These are phyloP conservation scores for Yamadazyma tumulicola DNA, from an alignment of 805 yeast genomes.

Conservation along the genomic window DNA sequence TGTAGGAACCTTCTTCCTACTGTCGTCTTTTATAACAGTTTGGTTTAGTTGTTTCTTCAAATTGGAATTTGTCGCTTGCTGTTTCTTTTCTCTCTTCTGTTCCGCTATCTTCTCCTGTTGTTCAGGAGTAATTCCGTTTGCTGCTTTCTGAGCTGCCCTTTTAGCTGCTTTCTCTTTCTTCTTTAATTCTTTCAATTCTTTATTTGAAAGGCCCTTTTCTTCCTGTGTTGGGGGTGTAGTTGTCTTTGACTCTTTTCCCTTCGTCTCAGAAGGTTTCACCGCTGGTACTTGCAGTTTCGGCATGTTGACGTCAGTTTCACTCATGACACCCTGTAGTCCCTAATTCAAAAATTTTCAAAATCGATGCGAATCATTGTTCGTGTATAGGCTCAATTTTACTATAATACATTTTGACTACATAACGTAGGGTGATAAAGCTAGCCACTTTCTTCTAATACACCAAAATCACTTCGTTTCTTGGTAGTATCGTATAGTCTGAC, in stretches of 20 bases:
- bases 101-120: conserved; percentile 39
- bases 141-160: conserved; percentile 82
- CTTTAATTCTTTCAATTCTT: conserved; percentile 82
- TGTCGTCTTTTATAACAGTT: conserved; percentile 13
- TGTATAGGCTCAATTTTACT: neutral
- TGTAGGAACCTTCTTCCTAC: conserved; percentile 53
- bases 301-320: conserved; percentile 2
- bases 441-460: conserved; percentile 36
- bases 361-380: neutral
- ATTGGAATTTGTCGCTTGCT: conserved; percentile 45
- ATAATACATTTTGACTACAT: neutral
- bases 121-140: conserved; percentile 52
- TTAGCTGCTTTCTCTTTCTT: conserved; percentile 90
- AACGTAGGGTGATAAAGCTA: neutral
- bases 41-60: conserved; percentile 34
- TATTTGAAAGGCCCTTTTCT: conserved; percentile 48
- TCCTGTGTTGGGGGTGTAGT: neutral
- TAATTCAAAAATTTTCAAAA: neutral
- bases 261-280: conserved; percentile 1
- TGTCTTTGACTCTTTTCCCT: neutral
- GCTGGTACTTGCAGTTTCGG: neutral
- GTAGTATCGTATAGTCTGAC: conserved; percentile 96
- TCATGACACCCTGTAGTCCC: conserved; percentile 2
- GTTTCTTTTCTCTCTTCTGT: conserved; percentile 43
- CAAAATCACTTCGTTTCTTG: conserved; percentile 71